phyloP scores from a whole-genome alignment of 2,329 filamentous ascomycete species.

The Chaetomium strumarium region DNA sequence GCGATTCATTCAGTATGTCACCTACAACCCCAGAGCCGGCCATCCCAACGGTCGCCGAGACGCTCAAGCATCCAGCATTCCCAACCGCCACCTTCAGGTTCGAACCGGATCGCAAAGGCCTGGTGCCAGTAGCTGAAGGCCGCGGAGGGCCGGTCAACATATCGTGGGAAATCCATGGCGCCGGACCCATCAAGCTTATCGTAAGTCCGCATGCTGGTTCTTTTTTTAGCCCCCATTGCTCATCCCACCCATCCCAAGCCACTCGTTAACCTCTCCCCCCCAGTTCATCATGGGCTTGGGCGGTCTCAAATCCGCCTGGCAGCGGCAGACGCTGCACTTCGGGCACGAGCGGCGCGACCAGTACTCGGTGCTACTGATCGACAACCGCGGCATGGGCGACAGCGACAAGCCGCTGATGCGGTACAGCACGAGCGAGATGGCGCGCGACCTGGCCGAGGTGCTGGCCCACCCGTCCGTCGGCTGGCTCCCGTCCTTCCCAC shows the following conservation, averaged over 20 bases:
- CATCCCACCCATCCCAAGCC: neutral
- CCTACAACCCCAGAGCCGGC: neutral
- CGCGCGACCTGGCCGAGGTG: conserved; percentile 67
- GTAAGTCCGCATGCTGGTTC: conserved; percentile 47
- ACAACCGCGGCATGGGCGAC: conserved; percentile 79
- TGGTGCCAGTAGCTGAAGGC: conserved; percentile 57
- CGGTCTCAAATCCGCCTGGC: conserved; percentile 63
- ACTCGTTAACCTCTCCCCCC: conserved; percentile 5
- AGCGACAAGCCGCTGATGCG: conserved; percentile 71
- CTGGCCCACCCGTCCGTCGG: conserved; percentile 52
- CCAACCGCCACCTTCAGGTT: conserved; percentile 63
- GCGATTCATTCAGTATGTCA: neutral
- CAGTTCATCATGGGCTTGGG: conserved; percentile 80
- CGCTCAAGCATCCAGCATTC: conserved; percentile 60
- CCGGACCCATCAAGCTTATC: conserved; percentile 64
- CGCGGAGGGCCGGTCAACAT: conserved; percentile 72
- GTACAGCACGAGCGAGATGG: conserved; percentile 83
- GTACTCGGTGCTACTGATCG: conserved; percentile 71
- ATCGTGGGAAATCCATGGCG: conserved; percentile 70
- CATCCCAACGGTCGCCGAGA: conserved; percentile 47
- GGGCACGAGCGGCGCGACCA: conserved; percentile 61
- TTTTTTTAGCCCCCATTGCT: conserved; percentile 2
- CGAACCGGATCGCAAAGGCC: conserved; percentile 57
- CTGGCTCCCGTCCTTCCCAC: conserved; percentile 45
- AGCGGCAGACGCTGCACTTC: conserved; percentile 77